Conservation (phyloP, 1,139 yeast species). For the Kluyveromyces sp. region DNA sequence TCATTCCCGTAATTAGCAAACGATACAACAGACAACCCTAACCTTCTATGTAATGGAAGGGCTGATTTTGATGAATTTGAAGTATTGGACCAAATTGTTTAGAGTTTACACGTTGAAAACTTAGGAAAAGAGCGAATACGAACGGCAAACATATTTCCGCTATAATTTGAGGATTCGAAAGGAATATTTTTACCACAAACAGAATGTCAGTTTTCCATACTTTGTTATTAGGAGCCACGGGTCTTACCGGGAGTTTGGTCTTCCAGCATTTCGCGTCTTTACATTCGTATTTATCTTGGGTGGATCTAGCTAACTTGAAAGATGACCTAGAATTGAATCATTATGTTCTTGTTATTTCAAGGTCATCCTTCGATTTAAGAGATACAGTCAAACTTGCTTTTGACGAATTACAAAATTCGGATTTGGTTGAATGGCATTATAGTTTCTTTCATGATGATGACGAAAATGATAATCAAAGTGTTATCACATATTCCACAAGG, state of each 20-base stretch:
- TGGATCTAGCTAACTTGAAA: neutral
- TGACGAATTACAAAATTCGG: neutral
- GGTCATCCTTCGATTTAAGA: neutral
- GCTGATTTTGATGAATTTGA: no score
- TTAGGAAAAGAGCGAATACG: no score
- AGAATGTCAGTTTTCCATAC: neutral
- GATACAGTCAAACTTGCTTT: neutral
- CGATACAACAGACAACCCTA: no score
- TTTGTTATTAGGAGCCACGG: conserved; percentile 1
- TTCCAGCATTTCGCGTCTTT: neutral
- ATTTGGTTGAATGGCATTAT: neutral
- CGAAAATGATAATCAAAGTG: neutral
- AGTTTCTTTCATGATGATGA: neutral
- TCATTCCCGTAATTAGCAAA: no score
- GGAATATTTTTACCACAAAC: no score
- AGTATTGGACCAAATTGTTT: no score
- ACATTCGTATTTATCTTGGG: neutral
- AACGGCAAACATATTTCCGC: neutral
- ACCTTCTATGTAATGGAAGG: no score
- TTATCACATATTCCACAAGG: neutral
- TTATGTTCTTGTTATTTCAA: neutral
- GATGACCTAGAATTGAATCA: neutral
- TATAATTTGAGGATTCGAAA: no score
- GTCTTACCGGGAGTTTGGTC: neutral
- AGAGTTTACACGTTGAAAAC: no score